Conservation (phyloP, 768 basidiomycete genomes). For the Cytidiella melzeri region DNA sequence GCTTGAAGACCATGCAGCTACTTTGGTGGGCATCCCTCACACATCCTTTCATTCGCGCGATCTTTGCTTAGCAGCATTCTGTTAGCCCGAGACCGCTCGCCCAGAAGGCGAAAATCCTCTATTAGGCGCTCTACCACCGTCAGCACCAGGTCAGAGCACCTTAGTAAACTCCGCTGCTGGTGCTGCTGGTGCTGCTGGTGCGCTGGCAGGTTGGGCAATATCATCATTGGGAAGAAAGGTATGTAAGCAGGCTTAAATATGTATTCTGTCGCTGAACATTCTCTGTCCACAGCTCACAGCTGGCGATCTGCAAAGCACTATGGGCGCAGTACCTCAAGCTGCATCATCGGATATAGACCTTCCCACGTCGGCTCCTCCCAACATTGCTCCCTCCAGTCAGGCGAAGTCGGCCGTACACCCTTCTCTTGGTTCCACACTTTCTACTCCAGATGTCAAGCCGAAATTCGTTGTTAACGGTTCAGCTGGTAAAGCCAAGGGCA, state of each 20-base stretch:
- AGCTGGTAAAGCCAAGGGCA: conserved; percentile 42
- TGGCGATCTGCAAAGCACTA: conserved; percentile 67
- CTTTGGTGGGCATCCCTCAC: conserved; percentile 61
- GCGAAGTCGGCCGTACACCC: neutral
- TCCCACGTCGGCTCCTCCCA: conserved; percentile 38
- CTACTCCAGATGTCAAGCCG: conserved; percentile 15
- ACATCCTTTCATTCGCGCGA: no score
- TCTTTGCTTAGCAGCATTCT: no score
- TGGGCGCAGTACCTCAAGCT: conserved; percentile 32
- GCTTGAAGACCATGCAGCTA: conserved; percentile 69
- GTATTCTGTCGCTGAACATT: neutral
- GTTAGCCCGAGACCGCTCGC: conserved; percentile 51
- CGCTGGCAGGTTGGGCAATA: conserved; percentile 94
- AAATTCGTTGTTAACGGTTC: conserved; percentile 8
- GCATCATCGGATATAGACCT: conserved; percentile 28
- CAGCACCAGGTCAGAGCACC: conserved; percentile 30
- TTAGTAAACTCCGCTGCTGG: conserved; percentile 67
- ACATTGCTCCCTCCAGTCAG: conserved; percentile 12
- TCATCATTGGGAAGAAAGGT: conserved; percentile 84
- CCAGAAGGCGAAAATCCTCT: conserved; percentile 16
- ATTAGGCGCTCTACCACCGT: conserved; percentile 10
- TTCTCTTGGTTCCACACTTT: neutral
- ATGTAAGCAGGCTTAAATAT: conserved; percentile 6
- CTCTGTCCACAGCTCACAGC: conserved; percentile 48
- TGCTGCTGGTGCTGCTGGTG: conserved; percentile 84